Percentiles rank a stretch among this genome's conserved stretches.
These are phyloP conservation scores for Keithomyces neogunnii DNA, from an alignment of 2,329 filamentous ascomycete genomes.

Conservation along the genomic window DNA sequence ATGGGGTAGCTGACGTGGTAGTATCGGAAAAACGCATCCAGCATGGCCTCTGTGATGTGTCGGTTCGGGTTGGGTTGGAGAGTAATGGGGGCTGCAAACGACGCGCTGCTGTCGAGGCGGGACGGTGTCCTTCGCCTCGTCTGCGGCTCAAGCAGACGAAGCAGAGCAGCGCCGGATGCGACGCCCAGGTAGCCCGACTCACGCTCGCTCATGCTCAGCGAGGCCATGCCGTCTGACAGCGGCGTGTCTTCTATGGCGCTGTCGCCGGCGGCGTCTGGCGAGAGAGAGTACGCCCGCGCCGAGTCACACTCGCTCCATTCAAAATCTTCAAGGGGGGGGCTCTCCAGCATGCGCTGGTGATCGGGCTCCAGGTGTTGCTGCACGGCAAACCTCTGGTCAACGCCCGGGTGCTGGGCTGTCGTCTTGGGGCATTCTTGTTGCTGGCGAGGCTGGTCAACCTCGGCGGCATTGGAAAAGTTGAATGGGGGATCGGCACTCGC, in stretches of 20 bases:
- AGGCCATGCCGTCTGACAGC: constrained; percentile 29
- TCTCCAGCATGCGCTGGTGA: constrained; percentile 20
- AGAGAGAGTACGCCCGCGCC: constrained; percentile 16
- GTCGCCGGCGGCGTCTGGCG: constrained; percentile 11
- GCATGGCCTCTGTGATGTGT: constrained; percentile 23
- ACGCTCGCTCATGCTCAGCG: constrained; percentile 24
- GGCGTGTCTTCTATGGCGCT: constrained; percentile 17
- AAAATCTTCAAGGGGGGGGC: constrained; percentile 25
- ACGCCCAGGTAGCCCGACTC: constrained; percentile 37
- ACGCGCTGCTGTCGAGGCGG: constrained; percentile 5
- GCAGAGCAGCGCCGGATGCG: constrained; percentile 34
- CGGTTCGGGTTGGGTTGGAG: constrained; percentile 24
- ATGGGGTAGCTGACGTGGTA: constrained; percentile 38
- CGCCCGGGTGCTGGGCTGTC: background rate
- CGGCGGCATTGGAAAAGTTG: constrained; percentile 9
- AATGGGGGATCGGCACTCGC: constrained; percentile 6
- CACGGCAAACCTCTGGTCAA: background rate
- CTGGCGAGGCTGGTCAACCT: no score
- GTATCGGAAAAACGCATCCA: constrained; percentile 33
- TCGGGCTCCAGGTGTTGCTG: constrained; percentile 6
- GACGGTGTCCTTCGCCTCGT: constrained; percentile 15
- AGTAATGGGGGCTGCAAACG: constrained; percentile 10
- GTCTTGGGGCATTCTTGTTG: background rate
- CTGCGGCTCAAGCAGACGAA: constrained; percentile 27
- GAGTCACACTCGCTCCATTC: constrained; percentile 27